Conservation (phyloP, 2,329 filamentous ascomycete genomes). For the Ophiostoma piceae region DNA sequence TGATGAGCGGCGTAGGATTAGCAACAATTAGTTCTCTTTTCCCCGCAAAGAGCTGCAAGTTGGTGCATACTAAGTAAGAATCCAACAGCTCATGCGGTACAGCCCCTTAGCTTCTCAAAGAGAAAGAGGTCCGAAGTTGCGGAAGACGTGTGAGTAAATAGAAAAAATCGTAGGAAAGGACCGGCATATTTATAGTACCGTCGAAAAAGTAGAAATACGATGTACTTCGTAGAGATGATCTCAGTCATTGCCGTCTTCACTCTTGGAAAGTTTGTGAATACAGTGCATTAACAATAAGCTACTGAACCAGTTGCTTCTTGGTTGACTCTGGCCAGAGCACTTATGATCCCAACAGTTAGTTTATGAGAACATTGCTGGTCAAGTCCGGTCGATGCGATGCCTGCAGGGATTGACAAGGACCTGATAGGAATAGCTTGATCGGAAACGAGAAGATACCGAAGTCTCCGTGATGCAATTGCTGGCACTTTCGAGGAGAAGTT, state of each 20-base stretch:
- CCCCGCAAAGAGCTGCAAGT: slow-evolving; percentile 12
- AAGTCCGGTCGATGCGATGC: background rate
- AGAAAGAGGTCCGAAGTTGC: background rate
- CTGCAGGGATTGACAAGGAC: background rate
- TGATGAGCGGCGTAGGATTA: background rate
- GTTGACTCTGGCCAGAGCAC: no score
- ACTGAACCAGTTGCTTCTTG: no score
- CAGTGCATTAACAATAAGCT: no score
- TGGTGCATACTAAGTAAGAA: background rate
- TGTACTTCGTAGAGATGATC: background rate
- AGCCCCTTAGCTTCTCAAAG: background rate
- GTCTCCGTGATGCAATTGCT: background rate
- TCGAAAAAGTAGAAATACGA: background rate
- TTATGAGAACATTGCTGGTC: background rate
- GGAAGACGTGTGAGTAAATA: background rate
- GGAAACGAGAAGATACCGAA: background rate
- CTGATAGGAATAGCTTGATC: background rate
- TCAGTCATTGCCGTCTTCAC: background rate
- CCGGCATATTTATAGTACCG: background rate
- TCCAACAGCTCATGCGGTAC: background rate
- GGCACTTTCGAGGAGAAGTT: background rate
- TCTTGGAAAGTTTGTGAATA: background rate
- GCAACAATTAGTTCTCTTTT: background rate
- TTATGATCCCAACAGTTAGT: background rate
- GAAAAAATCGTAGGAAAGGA: background rate